Conservation (phyloP, 805 yeast species). For the Yamadazyma philogaea region DNA sequence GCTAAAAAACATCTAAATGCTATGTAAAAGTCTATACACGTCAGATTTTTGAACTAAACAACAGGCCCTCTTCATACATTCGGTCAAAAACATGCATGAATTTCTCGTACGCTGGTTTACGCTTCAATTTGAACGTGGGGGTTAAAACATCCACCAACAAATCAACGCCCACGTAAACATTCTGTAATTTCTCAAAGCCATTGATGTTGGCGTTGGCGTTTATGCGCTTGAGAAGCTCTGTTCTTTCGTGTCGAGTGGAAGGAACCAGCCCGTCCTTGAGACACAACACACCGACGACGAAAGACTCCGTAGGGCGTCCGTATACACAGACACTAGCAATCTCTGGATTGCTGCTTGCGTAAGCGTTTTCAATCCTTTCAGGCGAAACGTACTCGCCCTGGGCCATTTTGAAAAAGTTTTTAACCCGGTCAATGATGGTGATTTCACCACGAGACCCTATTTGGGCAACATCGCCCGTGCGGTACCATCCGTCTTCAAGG, state of each 20-base stretch:
- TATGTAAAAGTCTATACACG: neutral
- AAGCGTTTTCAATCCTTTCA: slow-evolving; percentile 35
- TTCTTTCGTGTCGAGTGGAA: slow-evolving; percentile 18
- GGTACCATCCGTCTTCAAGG: slow-evolving; percentile 51
- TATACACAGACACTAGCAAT: slow-evolving; percentile 26
- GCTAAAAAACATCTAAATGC: neutral
- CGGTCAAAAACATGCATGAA: slow-evolving; percentile 23
- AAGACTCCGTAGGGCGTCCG: slow-evolving; percentile 26
- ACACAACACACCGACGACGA: slow-evolving; percentile 23
- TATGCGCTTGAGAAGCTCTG: slow-evolving; percentile 22
- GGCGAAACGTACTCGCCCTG: slow-evolving; percentile 41
- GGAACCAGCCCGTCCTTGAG: slow-evolving; percentile 21
- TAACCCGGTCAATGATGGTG: slow-evolving; percentile 47
- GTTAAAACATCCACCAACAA: slow-evolving; percentile 38
- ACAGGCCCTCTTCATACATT: slow-evolving; percentile 36
- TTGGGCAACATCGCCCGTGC: slow-evolving; percentile 50
- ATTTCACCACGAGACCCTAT: slow-evolving; percentile 26
- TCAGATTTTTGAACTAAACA: slow-evolving; percentile 1
- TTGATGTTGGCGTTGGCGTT: slow-evolving; percentile 18
- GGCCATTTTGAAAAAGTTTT: slow-evolving; percentile 42
- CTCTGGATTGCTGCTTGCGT: slow-evolving; percentile 26
- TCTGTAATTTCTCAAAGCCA: slow-evolving; percentile 37
- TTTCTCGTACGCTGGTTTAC: slow-evolving; percentile 28
- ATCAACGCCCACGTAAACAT: slow-evolving; percentile 28
- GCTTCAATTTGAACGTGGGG: slow-evolving; percentile 39